Conservation (phyloP, 2,329 filamentous ascomycete genomes). For the Metarhizium robertsii region DNA sequence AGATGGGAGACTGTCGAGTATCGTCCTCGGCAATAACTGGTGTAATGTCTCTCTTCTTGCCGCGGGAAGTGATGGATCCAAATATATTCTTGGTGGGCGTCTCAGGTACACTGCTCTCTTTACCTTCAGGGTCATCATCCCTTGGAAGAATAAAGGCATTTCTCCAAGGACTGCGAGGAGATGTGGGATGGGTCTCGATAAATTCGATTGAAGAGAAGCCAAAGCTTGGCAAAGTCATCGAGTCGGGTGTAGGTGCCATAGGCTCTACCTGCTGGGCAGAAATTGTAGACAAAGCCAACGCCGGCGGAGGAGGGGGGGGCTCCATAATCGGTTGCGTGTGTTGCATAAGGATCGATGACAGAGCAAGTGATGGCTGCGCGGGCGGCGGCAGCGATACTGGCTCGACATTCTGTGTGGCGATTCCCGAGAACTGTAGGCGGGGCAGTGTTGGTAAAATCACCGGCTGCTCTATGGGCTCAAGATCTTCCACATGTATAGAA, state of each 20-base stretch:
- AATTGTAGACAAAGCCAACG: slow-evolving; percentile 28
- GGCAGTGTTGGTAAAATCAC: slow-evolving; percentile 10
- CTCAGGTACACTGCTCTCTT: slow-evolving; percentile 22
- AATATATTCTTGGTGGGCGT: slow-evolving; percentile 32
- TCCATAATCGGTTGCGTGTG: slow-evolving; percentile 16
- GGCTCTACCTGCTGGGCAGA: slow-evolving; percentile 29
- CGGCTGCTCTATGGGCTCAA: slow-evolving; percentile 26
- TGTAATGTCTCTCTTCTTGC: slow-evolving; percentile 29
- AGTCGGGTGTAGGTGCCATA: slow-evolving; percentile 6
- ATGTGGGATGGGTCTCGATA: slow-evolving; percentile 36
- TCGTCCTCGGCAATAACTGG: slow-evolving; percentile 56
- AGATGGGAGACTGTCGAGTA: slow-evolving; percentile 43
- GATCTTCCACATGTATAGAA: slow-evolving; percentile 19
- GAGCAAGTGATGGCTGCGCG: slow-evolving; percentile 14
- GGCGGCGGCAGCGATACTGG: slow-evolving; percentile 20
- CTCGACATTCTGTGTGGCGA: slow-evolving; percentile 27
- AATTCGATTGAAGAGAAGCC: slow-evolving; percentile 19
- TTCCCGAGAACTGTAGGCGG: slow-evolving; percentile 23
- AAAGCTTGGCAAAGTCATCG: slow-evolving; percentile 25
- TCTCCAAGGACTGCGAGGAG: slow-evolving; percentile 40
- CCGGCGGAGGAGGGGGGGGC: slow-evolving; percentile 13
- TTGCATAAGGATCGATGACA: slow-evolving; percentile 24
- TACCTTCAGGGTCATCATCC: slow-evolving; percentile 26
- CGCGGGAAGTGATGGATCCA: slow-evolving; percentile 34
- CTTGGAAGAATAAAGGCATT: slow-evolving; percentile 48